Conservation (phyloP, 2,329 filamentous ascomycete species). For the Endothia cerciana region DNA sequence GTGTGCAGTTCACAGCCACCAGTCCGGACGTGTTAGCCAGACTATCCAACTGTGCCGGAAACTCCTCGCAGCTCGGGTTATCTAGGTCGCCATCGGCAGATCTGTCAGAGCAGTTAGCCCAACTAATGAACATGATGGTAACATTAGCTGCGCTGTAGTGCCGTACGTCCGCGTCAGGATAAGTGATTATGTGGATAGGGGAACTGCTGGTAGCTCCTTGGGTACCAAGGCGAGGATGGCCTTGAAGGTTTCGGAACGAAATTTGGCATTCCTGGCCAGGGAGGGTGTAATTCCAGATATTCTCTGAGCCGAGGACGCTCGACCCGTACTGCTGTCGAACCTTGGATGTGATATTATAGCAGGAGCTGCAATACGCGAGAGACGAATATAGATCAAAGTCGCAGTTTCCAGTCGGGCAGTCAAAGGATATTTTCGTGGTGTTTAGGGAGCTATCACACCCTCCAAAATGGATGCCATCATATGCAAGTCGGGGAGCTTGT, state of each 20-base stretch:
- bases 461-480: background rate
- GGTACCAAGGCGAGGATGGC: background rate
- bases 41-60: background rate
- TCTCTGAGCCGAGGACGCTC: background rate
- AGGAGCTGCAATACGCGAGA: background rate
- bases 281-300: background rate
- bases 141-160: background rate
- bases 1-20: background rate
- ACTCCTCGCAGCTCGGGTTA: background rate
- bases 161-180: background rate
- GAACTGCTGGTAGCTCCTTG: background rate
- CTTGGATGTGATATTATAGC: background rate
- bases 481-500: background rate
- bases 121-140: background rate
- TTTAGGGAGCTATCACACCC: background rate
- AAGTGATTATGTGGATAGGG: background rate
- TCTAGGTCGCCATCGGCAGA: background rate
- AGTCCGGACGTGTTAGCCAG: background rate
- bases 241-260: background rate
- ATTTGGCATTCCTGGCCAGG: background rate
- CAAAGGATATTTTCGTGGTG: background rate
- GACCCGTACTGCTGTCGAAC: background rate
- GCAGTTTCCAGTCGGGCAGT: background rate
- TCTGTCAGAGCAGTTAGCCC: background rate
- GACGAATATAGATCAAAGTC: background rate